Percentiles rank a stretch among this genome's conserved stretches.
phyloP scores from a whole-genome alignment of 2,329 filamentous ascomycete genomes.

The Apiospora phragmitis region DNA sequence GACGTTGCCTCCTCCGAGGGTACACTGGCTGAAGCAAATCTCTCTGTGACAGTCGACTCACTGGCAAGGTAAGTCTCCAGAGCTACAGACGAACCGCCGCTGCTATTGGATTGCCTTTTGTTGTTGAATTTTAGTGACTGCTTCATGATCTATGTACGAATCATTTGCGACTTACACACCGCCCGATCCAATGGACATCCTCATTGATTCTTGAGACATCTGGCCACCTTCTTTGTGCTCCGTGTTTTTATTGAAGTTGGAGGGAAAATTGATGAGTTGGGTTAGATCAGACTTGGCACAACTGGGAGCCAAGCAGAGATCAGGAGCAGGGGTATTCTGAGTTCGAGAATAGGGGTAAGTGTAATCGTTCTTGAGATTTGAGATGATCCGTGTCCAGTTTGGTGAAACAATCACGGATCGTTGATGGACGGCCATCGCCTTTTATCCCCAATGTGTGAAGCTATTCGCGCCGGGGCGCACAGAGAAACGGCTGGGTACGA shows the following conservation, averaged over 20 bases:
- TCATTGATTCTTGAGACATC: slow-evolving; percentile 6
- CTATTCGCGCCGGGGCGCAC: slow-evolving; percentile 4
- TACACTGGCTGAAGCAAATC: neutral
- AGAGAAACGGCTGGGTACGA: neutral
- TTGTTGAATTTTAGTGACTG: neutral
- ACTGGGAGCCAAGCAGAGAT: neutral
- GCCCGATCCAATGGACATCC: neutral
- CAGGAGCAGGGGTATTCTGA: neutral
- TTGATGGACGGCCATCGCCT: neutral
- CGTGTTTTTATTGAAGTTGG: neutral
- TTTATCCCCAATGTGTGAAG: neutral
- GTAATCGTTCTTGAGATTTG: neutral
- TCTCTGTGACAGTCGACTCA: slow-evolving; percentile 9
- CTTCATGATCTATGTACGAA: neutral
- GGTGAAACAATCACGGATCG: neutral
- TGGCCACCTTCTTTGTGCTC: neutral
- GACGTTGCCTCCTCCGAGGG: neutral
- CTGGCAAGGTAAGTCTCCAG: slow-evolving; percentile 10
- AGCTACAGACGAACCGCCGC: neutral
- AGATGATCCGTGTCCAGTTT: neutral
- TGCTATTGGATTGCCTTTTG: neutral
- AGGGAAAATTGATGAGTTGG: neutral
- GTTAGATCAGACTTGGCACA: neutral
- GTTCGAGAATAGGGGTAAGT: slow-evolving; percentile 1
- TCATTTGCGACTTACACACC: neutral